Evolutionary conservation across 2,329 filamentous ascomycete genomes (phyloP).

Genomic region (Aspergillus pseudoterreus): DNA sequence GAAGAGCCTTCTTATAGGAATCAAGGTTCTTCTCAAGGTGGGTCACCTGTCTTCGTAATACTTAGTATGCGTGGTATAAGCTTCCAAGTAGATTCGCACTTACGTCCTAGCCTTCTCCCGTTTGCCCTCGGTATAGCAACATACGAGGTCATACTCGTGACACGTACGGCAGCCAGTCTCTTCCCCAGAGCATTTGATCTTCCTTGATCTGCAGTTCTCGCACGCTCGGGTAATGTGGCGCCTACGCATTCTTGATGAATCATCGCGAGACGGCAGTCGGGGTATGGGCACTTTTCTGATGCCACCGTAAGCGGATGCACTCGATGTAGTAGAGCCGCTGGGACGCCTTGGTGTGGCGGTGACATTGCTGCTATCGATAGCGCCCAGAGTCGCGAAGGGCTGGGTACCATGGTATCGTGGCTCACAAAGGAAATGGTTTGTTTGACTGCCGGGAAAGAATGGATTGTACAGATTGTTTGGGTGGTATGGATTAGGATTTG

Average conservation of each 20-base stretch:
- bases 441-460: too few relatives aligned
- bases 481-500: too few relatives aligned
- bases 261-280: conserved; percentile 30
- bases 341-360: too few relatives aligned
- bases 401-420: too few relatives aligned
- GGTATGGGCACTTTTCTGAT: conserved; percentile 34
- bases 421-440: too few relatives aligned
- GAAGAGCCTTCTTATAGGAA: conserved; percentile 39
- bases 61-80: not conserved
- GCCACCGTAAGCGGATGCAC: too few relatives aligned
- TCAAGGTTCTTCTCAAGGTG: conserved; percentile 40
- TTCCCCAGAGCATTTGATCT: conserved; percentile 46
- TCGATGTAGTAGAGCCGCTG: too few relatives aligned
- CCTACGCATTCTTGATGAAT: conserved; percentile 32
- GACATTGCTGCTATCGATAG: too few relatives aligned
- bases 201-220: conserved; percentile 44
- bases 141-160: conserved; percentile 40
- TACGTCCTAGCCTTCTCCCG: conserved; percentile 44
- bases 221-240: conserved; percentile 40
- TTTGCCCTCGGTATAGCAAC: conserved; percentile 46
- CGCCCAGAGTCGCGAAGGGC: too few relatives aligned
- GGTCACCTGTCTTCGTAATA: conserved; percentile 34
- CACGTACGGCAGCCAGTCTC: conserved; percentile 43
- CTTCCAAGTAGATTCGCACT: not conserved
- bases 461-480: too few relatives aligned